phyloP scores from a whole-genome alignment of 2,329 filamentous ascomycete genomes.

The Pleomassaria siparia region DNA sequence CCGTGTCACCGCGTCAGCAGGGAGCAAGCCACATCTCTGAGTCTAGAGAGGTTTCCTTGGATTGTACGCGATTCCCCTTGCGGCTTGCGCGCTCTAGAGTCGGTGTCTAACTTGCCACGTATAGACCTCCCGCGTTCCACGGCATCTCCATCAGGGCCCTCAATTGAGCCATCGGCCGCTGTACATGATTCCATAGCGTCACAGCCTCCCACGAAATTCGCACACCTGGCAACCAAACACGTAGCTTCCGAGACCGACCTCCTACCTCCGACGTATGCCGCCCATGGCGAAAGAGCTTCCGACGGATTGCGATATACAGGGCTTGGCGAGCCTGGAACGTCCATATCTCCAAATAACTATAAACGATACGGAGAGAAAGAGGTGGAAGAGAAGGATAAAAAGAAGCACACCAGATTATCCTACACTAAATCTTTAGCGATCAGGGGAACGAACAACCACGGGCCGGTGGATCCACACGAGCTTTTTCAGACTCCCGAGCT shows the following conservation, averaged over 20 bases:
- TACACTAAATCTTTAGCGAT: not conserved
- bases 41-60: not conserved
- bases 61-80: not conserved
- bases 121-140: not conserved
- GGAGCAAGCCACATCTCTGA: not conserved
- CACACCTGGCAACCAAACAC: not conserved
- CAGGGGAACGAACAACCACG: not conserved
- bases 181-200: too few species aligned
- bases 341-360: too few species aligned
- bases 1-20: slow-evolving; percentile 2
- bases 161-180: too few species aligned
- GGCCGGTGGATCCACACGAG: not conserved
- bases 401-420: not conserved
- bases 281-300: not conserved
- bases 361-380: too few species aligned
- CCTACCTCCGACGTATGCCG: not conserved
- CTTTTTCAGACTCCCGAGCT: not conserved
- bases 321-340: not conserved
- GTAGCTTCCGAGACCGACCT: not conserved
- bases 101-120: not conserved
- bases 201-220: too few species aligned
- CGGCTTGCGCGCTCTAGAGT: not conserved
- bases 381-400: too few species aligned
- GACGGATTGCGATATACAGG: not conserved
- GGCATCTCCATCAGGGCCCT: too few species aligned